A percentile compares a stretch with the other conserved stretches of the same genome.
These are phyloP conservation scores for Usnea hakonensis DNA, from an alignment of 495 filamentous ascomycete species.

Conservation along the genomic window DNA sequence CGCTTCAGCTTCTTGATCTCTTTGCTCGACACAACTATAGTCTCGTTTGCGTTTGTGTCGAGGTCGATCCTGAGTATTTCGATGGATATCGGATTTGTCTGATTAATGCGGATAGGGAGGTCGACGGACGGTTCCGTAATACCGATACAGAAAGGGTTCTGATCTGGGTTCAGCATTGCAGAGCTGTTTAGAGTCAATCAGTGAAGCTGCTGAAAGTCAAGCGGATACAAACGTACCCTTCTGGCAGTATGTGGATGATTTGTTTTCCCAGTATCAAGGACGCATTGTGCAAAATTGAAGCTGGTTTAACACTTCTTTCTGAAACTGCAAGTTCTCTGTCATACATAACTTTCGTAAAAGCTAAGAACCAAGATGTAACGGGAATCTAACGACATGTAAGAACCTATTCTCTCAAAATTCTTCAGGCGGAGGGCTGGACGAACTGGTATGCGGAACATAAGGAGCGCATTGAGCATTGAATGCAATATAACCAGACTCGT, in stretches of 20 bases:
- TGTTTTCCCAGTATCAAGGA: constrained; percentile 91
- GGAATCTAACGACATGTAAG: constrained; percentile 46
- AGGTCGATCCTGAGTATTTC: constrained; percentile 80
- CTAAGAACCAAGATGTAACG: constrained; percentile 57
- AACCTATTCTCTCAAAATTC: constrained; percentile 7
- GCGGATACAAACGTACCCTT: constrained; percentile 57
- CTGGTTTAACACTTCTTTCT: constrained; percentile 79
- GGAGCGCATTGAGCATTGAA: constrained; percentile 62
- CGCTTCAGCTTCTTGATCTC: constrained; percentile 61
- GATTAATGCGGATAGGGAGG: constrained; percentile 88
- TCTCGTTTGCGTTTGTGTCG: constrained; percentile 68
- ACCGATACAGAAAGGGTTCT: constrained; percentile 68
- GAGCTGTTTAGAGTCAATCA: constrained; percentile 45
- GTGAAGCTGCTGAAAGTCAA: neutral
- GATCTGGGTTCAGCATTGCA: constrained; percentile 75
- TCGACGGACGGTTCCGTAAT: constrained; percentile 47
- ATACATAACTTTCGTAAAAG: constrained; percentile 66
- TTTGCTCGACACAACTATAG: constrained; percentile 60
- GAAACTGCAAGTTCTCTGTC: constrained; percentile 86
- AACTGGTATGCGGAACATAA: constrained; percentile 89
- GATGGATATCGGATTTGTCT: constrained; percentile 77
- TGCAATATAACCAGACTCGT: constrained; percentile 58
- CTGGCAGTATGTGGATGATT: constrained; percentile 92
- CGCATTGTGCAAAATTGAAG: constrained; percentile 75
- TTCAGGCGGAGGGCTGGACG: constrained; percentile 26